Percentiles rank a stretch among this genome's conserved stretches.
These are phyloP conservation scores for Xylona heveae DNA, from an alignment of 495 filamentous ascomycete genomes.

Conservation along the genomic window DNA sequence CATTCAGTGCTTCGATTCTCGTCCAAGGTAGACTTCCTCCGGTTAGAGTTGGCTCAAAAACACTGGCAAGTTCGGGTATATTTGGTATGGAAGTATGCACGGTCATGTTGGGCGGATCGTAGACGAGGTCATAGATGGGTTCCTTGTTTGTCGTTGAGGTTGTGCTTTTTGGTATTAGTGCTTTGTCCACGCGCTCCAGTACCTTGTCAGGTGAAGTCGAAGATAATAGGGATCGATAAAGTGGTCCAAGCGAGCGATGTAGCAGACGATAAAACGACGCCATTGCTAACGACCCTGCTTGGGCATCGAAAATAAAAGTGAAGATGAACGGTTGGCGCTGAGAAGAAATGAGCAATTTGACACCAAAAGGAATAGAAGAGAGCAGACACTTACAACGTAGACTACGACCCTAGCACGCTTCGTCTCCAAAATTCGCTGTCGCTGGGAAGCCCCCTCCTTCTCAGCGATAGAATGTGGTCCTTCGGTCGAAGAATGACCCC, in stretches of 20 bases:
- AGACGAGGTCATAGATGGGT: constrained; percentile 62
- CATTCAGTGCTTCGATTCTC: constrained; percentile 76
- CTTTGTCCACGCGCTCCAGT: constrained; percentile 22
- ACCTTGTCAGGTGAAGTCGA: constrained; percentile 39
- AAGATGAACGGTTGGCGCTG: constrained; percentile 72
- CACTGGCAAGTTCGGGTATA: constrained; percentile 42
- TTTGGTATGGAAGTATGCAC: constrained; percentile 76
- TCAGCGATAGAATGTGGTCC: no score
- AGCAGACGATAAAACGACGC: constrained; percentile 59
- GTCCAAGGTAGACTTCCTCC: constrained; percentile 29
- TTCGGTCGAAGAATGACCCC: no score
- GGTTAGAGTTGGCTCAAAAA: not conserved
- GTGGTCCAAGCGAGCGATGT: constrained; percentile 58
- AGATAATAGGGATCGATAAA: constrained; percentile 45
- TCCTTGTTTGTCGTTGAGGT: constrained; percentile 5
- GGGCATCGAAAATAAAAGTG: constrained; percentile 63
- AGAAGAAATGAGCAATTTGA: constrained; percentile 1
- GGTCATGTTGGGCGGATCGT: constrained; percentile 55
- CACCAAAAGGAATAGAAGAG: not conserved
- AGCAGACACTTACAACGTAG: constrained; percentile 28
- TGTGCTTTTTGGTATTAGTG: constrained; percentile 11
- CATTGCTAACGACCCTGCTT: constrained; percentile 41
- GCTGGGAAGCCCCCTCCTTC: no score
- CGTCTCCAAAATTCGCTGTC: no score
- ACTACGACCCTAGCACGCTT: no score